These are phyloP conservation scores for Pestalotiopsis sp. DNA, from an alignment of 2,329 filamentous ascomycete species.

Conservation along the genomic window DNA sequence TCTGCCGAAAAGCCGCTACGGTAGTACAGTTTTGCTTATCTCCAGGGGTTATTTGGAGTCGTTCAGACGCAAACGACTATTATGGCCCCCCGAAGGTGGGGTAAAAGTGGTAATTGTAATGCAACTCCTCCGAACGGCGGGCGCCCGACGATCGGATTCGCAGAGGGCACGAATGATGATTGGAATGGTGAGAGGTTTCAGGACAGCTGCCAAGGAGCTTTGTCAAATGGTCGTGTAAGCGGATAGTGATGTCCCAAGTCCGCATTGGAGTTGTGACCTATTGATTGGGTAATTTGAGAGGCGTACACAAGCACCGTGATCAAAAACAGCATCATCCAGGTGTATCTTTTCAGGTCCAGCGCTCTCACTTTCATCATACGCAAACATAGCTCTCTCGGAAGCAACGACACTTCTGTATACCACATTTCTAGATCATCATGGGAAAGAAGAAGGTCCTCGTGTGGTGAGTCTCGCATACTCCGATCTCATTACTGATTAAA, in stretches of 20 bases:
- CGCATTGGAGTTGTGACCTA: neutral
- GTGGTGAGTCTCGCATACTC: constrained; percentile 15
- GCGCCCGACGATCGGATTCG: neutral
- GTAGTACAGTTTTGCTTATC: neutral
- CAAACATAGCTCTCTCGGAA: neutral
- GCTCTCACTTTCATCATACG: neutral
- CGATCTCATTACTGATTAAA: neutral
- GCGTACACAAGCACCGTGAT: neutral
- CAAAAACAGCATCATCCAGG: neutral
- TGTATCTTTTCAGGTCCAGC: neutral
- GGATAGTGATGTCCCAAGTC: neutral
- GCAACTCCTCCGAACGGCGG: neutral
- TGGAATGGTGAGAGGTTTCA: neutral
- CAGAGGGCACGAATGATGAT: neutral
- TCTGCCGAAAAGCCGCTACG: neutral
- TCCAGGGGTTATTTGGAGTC: neutral
- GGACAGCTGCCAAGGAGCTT: neutral
- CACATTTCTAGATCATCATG: neutral
- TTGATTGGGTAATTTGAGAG: neutral
- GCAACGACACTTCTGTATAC: neutral
- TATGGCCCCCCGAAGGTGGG: neutral
- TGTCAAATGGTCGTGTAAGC: neutral
- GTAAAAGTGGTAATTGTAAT: neutral
- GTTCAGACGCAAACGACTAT: neutral
- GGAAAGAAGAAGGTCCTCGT: constrained; percentile 15